Conservation (phyloP, 1,284 basidiomycete genomes). For the Cystobasidium slooffiae region DNA sequence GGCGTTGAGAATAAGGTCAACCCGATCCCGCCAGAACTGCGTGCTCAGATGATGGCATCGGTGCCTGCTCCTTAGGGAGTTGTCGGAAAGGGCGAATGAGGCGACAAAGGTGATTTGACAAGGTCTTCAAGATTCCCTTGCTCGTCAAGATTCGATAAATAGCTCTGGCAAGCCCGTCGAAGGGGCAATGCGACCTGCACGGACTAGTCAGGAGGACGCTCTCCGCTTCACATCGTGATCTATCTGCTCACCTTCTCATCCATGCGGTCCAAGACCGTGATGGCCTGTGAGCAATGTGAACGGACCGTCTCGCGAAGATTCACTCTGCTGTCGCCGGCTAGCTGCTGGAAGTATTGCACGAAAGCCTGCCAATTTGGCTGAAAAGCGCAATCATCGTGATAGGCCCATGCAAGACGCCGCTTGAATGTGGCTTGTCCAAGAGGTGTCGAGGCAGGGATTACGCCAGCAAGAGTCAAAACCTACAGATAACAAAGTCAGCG, state of each 20-base stretch:
- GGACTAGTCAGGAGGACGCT: too few species aligned
- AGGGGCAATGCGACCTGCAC: too few species aligned
- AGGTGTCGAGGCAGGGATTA: neutral
- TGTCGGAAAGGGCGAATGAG: neutral
- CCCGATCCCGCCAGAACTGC: conserved; percentile 50
- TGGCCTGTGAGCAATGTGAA: neutral
- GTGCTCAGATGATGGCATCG: neutral
- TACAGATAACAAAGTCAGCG: neutral
- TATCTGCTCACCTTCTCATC: too few species aligned
- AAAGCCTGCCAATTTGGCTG: conserved; percentile 5
- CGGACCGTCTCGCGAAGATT: neutral
- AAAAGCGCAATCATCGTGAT: neutral
- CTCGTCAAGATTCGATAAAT: neutral
- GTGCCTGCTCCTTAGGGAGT: neutral
- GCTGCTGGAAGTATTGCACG: neutral
- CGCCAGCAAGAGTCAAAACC: neutral
- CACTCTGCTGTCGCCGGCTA: neutral
- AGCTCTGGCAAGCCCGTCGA: neutral
- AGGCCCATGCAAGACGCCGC: neutral
- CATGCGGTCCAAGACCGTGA: neutral
- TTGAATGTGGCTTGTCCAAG: neutral
- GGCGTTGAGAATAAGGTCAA: conserved; percentile 81
- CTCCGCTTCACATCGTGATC: too few species aligned
- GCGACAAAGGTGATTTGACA: neutral
- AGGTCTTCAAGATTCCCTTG: neutral